phyloP scores from a whole-genome alignment of 441 rosid genomes.

The Euphorbia schlechtendalii region DNA sequence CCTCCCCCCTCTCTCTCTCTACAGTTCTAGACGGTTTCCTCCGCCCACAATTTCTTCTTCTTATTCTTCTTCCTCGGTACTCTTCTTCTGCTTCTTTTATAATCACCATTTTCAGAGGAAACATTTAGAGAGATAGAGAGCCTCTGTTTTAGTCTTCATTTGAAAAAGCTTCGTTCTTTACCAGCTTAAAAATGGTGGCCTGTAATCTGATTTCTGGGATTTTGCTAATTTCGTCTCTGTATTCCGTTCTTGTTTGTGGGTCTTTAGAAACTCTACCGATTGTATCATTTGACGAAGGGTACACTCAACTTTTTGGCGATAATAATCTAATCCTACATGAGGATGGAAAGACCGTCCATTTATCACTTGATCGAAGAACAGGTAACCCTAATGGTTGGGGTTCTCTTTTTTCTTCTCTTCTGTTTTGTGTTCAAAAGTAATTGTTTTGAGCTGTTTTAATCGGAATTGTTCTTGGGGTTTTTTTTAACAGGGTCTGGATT shows the following conservation, averaged over 20 bases:
- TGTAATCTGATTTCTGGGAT: slow-evolving; percentile 19
- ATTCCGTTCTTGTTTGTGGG: slow-evolving; percentile 46
- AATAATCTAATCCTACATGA: slow-evolving; percentile 58
- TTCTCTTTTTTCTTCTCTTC: background rate
- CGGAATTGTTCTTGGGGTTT: background rate
- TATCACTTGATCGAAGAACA: slow-evolving; percentile 82
- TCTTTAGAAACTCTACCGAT: slow-evolving; percentile 40
- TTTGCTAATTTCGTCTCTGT: slow-evolving; percentile 23
- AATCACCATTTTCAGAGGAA: background rate
- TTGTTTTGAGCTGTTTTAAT: background rate
- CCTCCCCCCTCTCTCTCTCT: background rate
- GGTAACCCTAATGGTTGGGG: slow-evolving; percentile 38
- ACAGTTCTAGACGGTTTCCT: background rate
- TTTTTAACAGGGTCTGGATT: slow-evolving; percentile 84
- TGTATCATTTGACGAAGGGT: slow-evolving; percentile 80
- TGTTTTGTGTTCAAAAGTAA: background rate
- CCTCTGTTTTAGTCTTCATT: background rate
- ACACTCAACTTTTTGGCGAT: slow-evolving; percentile 83
- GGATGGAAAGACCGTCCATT: slow-evolving; percentile 84
- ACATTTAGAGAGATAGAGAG: background rate
- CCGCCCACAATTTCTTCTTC: background rate
- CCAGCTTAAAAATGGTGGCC: slow-evolving; percentile 15
- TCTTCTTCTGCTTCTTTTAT: background rate
- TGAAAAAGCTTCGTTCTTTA: background rate
- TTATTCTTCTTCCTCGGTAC: slow-evolving; percentile 3